phyloP scores from a whole-genome alignment of 73 alveolate species.

The Effrenium voratum region DNA sequence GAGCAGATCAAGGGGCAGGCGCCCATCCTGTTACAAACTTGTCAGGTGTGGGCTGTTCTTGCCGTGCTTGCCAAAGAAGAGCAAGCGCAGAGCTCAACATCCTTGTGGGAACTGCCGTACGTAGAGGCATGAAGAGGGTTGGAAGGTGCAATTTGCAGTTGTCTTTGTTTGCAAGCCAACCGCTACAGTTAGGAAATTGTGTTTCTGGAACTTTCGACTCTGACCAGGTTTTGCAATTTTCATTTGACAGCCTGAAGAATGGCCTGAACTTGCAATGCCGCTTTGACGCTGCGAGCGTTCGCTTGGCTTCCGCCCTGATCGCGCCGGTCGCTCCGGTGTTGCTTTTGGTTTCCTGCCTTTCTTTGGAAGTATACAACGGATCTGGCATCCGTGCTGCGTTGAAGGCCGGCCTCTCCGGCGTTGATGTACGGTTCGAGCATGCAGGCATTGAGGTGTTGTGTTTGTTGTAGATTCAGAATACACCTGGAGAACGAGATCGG shows the following conservation, averaged over 20 bases:
- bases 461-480: no score
- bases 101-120: background rate
- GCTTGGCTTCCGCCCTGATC: background rate
- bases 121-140: constrained; percentile 1
- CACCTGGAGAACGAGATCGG: no score
- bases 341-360: background rate
- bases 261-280: constrained; percentile 7
- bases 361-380: background rate
- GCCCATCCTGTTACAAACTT: constrained; percentile 1
- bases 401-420: no score
- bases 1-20: background rate
- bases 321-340: constrained; percentile 13
- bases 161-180: background rate
- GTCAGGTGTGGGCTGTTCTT: constrained; percentile 39
- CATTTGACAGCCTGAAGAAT: background rate
- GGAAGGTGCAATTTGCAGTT: no score
- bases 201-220: no score
- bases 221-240: background rate
- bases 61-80: background rate
- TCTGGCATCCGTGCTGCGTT: background rate
- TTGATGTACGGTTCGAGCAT: no score
- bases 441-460: no score
- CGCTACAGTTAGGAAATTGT: background rate
- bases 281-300: background rate
- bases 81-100: no score